Base-by-base conservation (phyloP, 805 yeast species). In the Myxozyma monticola region DNA sequence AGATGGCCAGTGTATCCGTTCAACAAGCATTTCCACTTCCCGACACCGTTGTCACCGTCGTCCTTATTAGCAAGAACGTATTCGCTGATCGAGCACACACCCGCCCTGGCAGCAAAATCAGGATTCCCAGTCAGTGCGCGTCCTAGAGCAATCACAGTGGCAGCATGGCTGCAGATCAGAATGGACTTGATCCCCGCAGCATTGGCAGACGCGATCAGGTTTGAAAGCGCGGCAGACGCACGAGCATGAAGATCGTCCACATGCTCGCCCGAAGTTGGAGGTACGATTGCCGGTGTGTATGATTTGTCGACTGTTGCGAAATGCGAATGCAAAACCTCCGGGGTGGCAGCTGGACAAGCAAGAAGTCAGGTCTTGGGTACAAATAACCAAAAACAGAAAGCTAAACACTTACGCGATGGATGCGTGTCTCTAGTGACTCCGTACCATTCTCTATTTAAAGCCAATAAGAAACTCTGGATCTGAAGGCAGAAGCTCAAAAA, bases 91-190 rank as follows among this genome's bases (percentile, higher is more conserved):
- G 96, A 84, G 64, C 97, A 89, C 1, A 95, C 82, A 1, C 95
- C 95, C 1, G 96, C 84, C 43, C 89, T 74, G 7, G 80, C 73
- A 37, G 78, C 74, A 17, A 79, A 79, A 34, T 72, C 71, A 0
- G 64, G 44, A 48, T 76, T 77, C 0, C 81, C 81, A 61, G 85
- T 62, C 14, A 91, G 71, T 0, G 85, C 76, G 80, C 88, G 79
- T 3, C 96, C 96, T 15, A 91, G 70, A 0, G 95, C 90, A 53
- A 89, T 88, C 66, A 88, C 87, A 3, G 95, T 78, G 2, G 98
- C 97, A 0, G 98, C 98, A 68, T 93, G 98, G 3, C 96, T 83
- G 24, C 88, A 82, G 15, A 91, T 70, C 20, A 93, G 62, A 6
- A 93, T 71, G 0, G 81, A 72, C 33, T 81, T 79, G 29, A 80